These are phyloP conservation scores for Colletotrichum truncatum DNA, from an alignment of 2,329 filamentous ascomycete species.

Conservation along the genomic window DNA sequence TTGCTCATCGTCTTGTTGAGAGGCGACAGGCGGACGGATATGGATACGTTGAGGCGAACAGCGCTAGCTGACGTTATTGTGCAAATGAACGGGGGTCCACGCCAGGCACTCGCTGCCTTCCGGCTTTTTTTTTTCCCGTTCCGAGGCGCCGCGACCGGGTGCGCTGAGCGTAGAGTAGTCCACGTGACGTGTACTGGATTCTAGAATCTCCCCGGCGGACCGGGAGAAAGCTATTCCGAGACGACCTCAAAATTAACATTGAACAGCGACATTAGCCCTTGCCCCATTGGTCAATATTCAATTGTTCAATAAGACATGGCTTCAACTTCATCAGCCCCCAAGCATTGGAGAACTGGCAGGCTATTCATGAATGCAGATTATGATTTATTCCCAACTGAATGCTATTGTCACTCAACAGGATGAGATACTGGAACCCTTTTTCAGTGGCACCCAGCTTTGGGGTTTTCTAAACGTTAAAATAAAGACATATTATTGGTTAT, in stretches of 20 bases:
- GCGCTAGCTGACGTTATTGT: slow-evolving; percentile 30
- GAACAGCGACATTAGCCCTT: background rate
- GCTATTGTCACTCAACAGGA: no score
- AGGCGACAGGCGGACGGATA: slow-evolving; percentile 17
- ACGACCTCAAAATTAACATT: background rate
- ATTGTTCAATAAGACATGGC: background rate
- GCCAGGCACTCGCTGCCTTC: slow-evolving; percentile 17
- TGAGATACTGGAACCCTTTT: no score
- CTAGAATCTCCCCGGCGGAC: background rate
- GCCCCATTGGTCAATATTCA: slow-evolving; percentile 12
- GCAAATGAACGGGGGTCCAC: background rate
- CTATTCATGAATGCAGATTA: no score
- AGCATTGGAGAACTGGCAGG: background rate
- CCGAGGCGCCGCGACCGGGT: slow-evolving; percentile 23
- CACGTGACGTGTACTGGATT: slow-evolving; percentile 20
- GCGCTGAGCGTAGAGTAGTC: background rate
- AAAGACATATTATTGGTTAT: background rate
- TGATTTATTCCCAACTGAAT: no score
- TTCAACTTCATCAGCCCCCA: no score
- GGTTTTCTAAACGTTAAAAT: background rate
- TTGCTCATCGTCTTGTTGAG: slow-evolving; percentile 22
- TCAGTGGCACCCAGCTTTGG: background rate
- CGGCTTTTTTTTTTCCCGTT: slow-evolving; percentile 31
- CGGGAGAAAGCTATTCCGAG: slow-evolving; percentile 6
- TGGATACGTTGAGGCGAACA: slow-evolving; percentile 30